Percentiles rank a stretch among this genome's conserved stretches.
Conservation (phyloP, 2,329 filamentous ascomycete genomes). For the Ophiocordyceps camponoti-leonardi region DNA sequence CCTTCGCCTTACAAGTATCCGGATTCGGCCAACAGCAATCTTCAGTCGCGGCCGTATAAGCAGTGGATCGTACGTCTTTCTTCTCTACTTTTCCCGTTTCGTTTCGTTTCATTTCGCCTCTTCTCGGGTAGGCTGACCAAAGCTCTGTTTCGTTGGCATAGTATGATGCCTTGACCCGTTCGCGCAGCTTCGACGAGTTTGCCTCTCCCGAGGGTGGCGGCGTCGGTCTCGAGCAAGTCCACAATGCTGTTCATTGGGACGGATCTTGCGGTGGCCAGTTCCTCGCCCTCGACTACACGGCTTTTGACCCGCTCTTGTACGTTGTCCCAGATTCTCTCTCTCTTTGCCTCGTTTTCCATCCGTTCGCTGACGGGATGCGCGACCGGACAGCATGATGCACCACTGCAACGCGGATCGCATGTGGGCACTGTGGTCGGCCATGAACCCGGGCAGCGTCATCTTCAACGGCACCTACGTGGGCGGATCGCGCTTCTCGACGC, state of each 20-base stretch:
- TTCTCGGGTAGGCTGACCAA: no score
- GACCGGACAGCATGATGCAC: conserved; percentile 21
- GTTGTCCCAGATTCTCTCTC: conserved; percentile 4
- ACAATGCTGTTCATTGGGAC: conserved; percentile 24
- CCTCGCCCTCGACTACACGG: conserved; percentile 19
- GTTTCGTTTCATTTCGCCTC: no score
- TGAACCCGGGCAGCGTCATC: conserved; percentile 17
- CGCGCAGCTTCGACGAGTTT: conserved; percentile 17
- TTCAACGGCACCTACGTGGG: conserved; percentile 18
- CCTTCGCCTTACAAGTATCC: conserved; percentile 20
- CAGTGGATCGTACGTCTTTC: conserved; percentile 20
- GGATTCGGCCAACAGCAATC: conserved; percentile 16
- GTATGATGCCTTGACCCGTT: conserved; percentile 23
- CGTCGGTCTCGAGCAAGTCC: conserved; percentile 24
- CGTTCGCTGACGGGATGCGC: background rate
- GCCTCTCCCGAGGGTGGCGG: conserved; percentile 16
- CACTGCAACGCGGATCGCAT: conserved; percentile 46
- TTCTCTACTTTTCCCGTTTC: background rate
- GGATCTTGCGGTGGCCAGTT: conserved; percentile 23
- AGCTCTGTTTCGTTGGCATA: no score
- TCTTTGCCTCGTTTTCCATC: background rate
- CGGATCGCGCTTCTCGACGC: conserved; percentile 21
- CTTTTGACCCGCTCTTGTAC: conserved; percentile 29
- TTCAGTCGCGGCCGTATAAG: conserved; percentile 17
- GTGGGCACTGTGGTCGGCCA: conserved; percentile 37